Percentiles rank a stretch among this genome's conserved stretches.
Conservation (phyloP, 202 grass and related monocot genomes). For the Sporobolus alterniflorus region DNA sequence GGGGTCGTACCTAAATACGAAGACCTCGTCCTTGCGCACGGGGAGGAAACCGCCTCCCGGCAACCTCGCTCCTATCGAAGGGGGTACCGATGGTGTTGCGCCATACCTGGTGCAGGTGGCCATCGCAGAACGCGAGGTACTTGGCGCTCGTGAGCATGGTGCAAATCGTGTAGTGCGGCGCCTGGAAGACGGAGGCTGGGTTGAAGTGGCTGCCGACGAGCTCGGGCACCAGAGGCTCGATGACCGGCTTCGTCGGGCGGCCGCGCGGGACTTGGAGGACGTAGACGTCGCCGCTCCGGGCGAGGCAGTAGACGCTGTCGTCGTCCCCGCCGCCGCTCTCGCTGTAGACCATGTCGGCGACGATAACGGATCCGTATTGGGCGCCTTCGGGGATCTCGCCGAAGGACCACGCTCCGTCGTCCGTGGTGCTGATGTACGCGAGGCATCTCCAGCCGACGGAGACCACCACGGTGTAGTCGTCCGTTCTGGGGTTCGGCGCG, state of each 20-base stretch:
- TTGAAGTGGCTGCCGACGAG: neutral
- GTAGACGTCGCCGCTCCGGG: neutral
- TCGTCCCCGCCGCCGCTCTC: neutral
- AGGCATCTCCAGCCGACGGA: neutral
- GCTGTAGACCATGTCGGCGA: neutral
- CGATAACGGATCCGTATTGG: too few relatives aligned
- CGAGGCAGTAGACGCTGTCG: slow-evolving; percentile 1
- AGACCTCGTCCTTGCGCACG: neutral
- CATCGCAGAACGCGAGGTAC: neutral
- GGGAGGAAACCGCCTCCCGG: neutral
- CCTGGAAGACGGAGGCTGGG: neutral
- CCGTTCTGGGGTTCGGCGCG: neutral
- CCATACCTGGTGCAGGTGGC: neutral
- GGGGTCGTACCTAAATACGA: neutral
- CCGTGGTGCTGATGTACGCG: neutral
- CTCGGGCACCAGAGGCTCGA: neutral
- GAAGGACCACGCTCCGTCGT: neutral
- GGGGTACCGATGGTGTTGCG: neutral
- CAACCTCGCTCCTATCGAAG: neutral
- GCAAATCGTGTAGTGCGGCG: neutral
- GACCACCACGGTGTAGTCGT: slow-evolving; percentile 16
- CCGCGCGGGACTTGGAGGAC: slow-evolving; percentile 4
- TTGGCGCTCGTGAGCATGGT: too few relatives aligned
- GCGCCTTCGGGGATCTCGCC: too few relatives aligned
- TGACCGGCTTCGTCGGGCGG: neutral